Evolutionary conservation across 2,329 filamentous ascomycete species (phyloP).

Genomic region (Cladosporium sp.): DNA sequence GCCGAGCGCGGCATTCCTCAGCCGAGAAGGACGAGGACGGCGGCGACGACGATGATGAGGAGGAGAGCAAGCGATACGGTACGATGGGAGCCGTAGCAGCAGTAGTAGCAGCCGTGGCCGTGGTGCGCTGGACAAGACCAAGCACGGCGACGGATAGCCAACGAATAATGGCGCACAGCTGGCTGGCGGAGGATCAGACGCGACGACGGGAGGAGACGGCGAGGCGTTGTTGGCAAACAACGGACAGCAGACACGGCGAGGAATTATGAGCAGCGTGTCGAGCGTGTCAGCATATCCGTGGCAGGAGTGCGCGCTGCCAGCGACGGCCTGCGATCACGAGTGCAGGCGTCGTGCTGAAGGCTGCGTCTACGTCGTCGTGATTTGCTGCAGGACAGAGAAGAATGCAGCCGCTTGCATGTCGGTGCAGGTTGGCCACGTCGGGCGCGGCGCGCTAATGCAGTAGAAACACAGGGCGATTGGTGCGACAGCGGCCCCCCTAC

Average conservation of each 20-base stretch:
- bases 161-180: constrained; percentile 6
- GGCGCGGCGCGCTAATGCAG: constrained; percentile 7
- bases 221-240: constrained; percentile 2
- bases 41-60: not conserved
- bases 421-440: not conserved
- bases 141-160: not conserved
- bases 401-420: not conserved
- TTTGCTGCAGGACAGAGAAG: constrained; percentile 5
- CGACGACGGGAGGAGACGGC: not conserved
- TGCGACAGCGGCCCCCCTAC: not conserved
- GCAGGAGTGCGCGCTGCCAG: not conserved
- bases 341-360: not conserved
- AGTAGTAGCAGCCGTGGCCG: not conserved
- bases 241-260: not conserved
- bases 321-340: constrained; percentile 9
- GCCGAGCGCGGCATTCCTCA: constrained; percentile 16
- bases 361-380: constrained; percentile 2
- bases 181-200: constrained; percentile 5
- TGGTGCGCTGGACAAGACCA: not conserved
- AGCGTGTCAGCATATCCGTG: not conserved
- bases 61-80: not conserved
- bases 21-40: not conserved
- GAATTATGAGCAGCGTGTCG: not conserved
- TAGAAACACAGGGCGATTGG: not conserved
- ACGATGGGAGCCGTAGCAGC: not conserved